phyloP scores from a whole-genome alignment of 768 basidiomycete genomes.

The Boletellus ananas region DNA sequence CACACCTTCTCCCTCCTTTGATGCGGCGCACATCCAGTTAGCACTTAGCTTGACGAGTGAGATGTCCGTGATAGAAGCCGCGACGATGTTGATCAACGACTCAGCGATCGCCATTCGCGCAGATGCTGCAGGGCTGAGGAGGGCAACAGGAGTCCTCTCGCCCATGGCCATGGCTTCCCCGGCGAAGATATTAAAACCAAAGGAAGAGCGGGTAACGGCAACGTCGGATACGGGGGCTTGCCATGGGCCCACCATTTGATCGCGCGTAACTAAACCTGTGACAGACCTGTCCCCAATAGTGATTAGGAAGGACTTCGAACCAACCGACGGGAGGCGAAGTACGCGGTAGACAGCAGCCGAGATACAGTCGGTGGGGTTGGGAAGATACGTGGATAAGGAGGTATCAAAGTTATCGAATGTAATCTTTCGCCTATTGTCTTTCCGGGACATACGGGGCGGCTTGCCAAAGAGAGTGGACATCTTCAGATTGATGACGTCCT shows the following conservation, averaged over 20 bases:
- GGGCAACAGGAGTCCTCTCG: slow-evolving; percentile 89
- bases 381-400: slow-evolving; percentile 63
- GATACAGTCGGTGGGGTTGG: slow-evolving; percentile 47
- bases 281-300: slow-evolving; percentile 96
- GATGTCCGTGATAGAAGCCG: slow-evolving; percentile 69
- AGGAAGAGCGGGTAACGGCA: slow-evolving; percentile 91
- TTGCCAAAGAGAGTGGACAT: slow-evolving; percentile 98
- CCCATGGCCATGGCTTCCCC: slow-evolving; percentile 99
- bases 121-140: slow-evolving; percentile 83
- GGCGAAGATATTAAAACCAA: slow-evolving; percentile 78
- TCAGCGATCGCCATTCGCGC: slow-evolving; percentile 97
- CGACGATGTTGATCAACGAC: slow-evolving; percentile 85
- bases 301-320: slow-evolving; percentile 95
- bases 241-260: slow-evolving; percentile 99
- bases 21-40: slow-evolving; percentile 99
- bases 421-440: slow-evolving; percentile 48
- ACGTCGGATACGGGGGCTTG: slow-evolving; percentile 98
- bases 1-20: slow-evolving; percentile 83
- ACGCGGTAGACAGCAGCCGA: slow-evolving; percentile 72
- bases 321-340: slow-evolving; percentile 87
- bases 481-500: slow-evolving; percentile 80
- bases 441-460: slow-evolving; percentile 84
- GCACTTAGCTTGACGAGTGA: slow-evolving; percentile 89
- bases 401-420: slow-evolving; percentile 62
- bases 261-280: slow-evolving; percentile 90